A percentile compares a stretch with the other conserved stretches of the same genome.
Evolutionary conservation across 192 early-diverging fungal genomes (phyloP).

Genomic region (Umbelopsis sp.): DNA sequence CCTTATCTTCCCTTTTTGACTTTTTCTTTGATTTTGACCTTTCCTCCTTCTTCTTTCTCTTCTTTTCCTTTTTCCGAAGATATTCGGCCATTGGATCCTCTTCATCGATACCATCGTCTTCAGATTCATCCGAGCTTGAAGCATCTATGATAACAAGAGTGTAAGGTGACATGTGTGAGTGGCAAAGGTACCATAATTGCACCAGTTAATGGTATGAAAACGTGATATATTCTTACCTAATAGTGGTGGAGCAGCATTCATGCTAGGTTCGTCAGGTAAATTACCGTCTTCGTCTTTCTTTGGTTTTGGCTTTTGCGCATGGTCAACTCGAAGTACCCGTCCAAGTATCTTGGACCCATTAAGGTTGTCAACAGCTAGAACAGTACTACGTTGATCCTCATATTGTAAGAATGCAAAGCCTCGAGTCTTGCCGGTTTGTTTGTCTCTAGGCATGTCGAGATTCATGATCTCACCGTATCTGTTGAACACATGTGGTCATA

Average conservation of each 20-base stretch:
- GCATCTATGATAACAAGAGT: neutral
- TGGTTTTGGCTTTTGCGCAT: slow-evolving; percentile 65
- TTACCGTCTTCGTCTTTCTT: slow-evolving; percentile 60
- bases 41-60: slow-evolving; percentile 44
- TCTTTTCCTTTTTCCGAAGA: slow-evolving; percentile 63
- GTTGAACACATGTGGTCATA: neutral
- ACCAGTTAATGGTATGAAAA: too few species aligned
- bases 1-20: slow-evolving; percentile 38
- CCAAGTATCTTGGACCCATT: slow-evolving; percentile 69
- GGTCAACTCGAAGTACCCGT: slow-evolving; percentile 75
- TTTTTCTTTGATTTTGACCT: slow-evolving; percentile 25
- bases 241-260: slow-evolving; percentile 56
- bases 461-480: slow-evolving; percentile 91
- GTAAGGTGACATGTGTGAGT: too few species aligned
- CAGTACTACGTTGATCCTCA: slow-evolving; percentile 89
- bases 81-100: slow-evolving; percentile 69
- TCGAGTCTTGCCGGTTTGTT: slow-evolving; percentile 82
- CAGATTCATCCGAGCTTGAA: slow-evolving; percentile 11
- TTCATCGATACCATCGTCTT: slow-evolving; percentile 26
- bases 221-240: slow-evolving; percentile 23
- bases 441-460: slow-evolving; percentile 85
- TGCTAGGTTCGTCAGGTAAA: slow-evolving; percentile 45
- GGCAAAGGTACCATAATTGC: too few species aligned
- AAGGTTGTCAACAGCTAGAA: slow-evolving; percentile 95
- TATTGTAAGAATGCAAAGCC: slow-evolving; percentile 91